phyloP scores from a whole-genome alignment of 192 early-diverging fungal species.

The Entomortierella beljakovae region DNA sequence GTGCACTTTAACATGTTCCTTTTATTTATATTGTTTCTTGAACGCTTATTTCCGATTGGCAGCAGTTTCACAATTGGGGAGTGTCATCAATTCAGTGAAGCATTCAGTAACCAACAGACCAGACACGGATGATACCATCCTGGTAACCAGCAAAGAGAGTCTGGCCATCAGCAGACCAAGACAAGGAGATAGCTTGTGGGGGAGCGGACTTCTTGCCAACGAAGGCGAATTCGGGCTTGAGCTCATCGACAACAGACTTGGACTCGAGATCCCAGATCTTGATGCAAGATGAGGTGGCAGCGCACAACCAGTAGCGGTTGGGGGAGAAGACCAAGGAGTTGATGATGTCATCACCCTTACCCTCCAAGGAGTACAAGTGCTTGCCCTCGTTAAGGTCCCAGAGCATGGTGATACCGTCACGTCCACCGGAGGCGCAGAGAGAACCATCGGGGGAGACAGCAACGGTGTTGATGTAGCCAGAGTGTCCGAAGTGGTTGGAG shows the following conservation, averaged over 20 bases:
- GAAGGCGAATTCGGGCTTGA: slow-evolving; percentile 77
- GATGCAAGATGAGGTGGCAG: slow-evolving; percentile 94
- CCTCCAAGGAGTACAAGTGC: slow-evolving; percentile 99
- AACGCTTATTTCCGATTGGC: no score
- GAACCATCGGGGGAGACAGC: slow-evolving; percentile 99
- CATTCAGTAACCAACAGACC: slow-evolving; percentile 52
- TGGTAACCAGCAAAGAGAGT: slow-evolving; percentile 99
- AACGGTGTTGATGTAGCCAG: slow-evolving; percentile 97
- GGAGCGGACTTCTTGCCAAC: slow-evolving; percentile 79
- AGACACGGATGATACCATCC: slow-evolving; percentile 59
- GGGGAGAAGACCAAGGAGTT: slow-evolving; percentile 99
- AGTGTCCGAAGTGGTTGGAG: slow-evolving; percentile 99
- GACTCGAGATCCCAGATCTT: slow-evolving; percentile 99
- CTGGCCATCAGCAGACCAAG: slow-evolving; percentile 98
- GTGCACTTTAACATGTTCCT: no score
- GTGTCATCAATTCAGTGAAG: neutral
- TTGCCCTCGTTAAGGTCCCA: slow-evolving; percentile 99
- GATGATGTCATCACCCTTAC: slow-evolving; percentile 89
- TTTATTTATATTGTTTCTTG: slow-evolving; percentile 4
- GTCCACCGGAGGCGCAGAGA: slow-evolving; percentile 98
- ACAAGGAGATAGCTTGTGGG: slow-evolving; percentile 95
- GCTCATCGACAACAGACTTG: slow-evolving; percentile 97
- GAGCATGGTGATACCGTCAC: slow-evolving; percentile 99
- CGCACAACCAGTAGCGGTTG: slow-evolving; percentile 99
- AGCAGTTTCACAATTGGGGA: neutral